Conservation (phyloP, 148 eudicot genomes). For the Cornus kousa region DNA sequence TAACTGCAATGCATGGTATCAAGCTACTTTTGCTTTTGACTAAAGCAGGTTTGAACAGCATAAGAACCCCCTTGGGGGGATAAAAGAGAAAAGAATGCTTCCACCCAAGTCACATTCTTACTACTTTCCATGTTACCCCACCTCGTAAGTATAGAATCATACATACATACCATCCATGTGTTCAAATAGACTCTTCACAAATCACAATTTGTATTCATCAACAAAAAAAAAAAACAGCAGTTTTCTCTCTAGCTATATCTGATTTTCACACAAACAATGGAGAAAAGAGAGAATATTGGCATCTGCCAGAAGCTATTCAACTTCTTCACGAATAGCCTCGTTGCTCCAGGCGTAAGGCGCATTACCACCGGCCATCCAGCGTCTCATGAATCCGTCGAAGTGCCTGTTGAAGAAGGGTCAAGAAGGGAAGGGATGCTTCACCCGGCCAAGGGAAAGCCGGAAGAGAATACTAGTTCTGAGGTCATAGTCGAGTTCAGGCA, state of each 20-base stretch:
- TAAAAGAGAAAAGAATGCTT: background rate
- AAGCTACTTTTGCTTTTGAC: constrained; percentile 14
- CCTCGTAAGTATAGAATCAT: constrained; percentile 17
- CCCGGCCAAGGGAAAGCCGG: background rate
- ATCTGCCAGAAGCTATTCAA: constrained; percentile 24
- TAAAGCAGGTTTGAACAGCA: constrained; percentile 6
- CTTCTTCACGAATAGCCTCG: constrained; percentile 21
- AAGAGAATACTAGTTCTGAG: background rate
- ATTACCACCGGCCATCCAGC: constrained; percentile 11
- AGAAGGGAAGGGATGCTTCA: no score
- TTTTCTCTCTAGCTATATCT: background rate
- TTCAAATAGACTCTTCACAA: background rate
- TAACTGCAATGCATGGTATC: background rate
- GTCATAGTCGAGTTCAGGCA: constrained; percentile 26
- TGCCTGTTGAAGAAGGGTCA: background rate
- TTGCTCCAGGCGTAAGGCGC: constrained; percentile 16
- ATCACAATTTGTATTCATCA: background rate
- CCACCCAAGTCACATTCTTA: background rate
- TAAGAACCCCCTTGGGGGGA: background rate
- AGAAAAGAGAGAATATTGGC: background rate
- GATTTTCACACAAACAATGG: background rate
- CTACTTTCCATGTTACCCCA: constrained; percentile 5
- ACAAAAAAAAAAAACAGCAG: background rate
- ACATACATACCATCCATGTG: background rate
- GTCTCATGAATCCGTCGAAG: background rate